Percentiles rank a stretch among this genome's conserved stretches.
phyloP scores from a whole-genome alignment of 2,329 filamentous ascomycete genomes.

The Leptographium wingfieldii region DNA sequence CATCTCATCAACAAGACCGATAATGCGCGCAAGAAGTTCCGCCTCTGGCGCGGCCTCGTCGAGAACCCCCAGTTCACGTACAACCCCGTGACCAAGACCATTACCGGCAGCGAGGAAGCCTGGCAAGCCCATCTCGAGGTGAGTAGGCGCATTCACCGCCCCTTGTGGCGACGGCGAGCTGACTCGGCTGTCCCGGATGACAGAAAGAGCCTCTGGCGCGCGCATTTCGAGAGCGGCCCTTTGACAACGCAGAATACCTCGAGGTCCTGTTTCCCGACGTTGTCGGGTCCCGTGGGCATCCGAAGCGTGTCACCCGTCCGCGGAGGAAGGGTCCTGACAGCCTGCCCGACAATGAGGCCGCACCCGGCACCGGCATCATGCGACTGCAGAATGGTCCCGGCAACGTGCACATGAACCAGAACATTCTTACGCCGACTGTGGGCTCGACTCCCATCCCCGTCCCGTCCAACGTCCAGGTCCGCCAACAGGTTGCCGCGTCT shows the following conservation, averaged over 20 bases:
- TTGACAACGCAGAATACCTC: conserved; percentile 49
- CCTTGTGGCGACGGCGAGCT: neutral
- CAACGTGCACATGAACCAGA: neutral
- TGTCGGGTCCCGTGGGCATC: conserved; percentile 44
- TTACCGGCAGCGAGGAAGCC: conserved; percentile 43
- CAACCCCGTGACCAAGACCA: conserved; percentile 34
- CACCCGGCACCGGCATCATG: conserved; percentile 34
- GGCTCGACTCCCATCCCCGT: conserved; percentile 13
- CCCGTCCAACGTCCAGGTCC: conserved; percentile 1
- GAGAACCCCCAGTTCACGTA: conserved; percentile 46
- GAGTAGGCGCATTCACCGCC: conserved; percentile 11
- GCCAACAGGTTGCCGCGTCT: conserved; percentile 6
- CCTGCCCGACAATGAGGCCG: conserved; percentile 27
- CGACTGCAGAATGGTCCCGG: conserved; percentile 24
- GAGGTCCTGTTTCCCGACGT: conserved; percentile 49
- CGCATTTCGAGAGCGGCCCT: conserved; percentile 42
- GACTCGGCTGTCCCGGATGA: neutral
- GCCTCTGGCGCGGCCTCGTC: conserved; percentile 45
- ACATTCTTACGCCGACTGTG: conserved; percentile 9
- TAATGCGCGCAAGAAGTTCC: conserved; percentile 49
- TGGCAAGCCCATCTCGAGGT: conserved; percentile 47
- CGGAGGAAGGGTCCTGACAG: conserved; percentile 36
- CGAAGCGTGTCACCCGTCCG: conserved; percentile 45
- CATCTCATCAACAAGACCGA: conserved; percentile 53
- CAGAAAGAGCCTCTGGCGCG: conserved; percentile 46